Evolutionary conservation across 2,329 filamentous ascomycete genomes (phyloP).

Genomic region (Pseudogymnoascus sp.): DNA sequence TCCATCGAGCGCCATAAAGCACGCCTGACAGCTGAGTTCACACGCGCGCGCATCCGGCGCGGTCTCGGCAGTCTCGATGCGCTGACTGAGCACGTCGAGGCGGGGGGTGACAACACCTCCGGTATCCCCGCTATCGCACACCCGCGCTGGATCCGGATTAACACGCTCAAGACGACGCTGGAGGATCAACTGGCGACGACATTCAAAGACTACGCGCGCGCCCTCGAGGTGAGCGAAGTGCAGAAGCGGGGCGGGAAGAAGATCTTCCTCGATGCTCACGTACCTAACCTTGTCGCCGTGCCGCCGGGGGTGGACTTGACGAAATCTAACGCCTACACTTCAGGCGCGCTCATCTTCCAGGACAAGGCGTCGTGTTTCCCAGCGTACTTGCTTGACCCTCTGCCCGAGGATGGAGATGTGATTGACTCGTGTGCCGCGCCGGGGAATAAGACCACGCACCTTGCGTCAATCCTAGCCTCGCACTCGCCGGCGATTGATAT

Average conservation of each 20-base stretch:
- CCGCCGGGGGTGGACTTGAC: conserved; percentile 65
- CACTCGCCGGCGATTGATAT: conserved; percentile 28
- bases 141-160: conserved; percentile 89
- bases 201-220: conserved; percentile 57
- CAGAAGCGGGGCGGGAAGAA: conserved; percentile 40
- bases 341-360: conserved; percentile 78
- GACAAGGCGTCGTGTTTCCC: conserved; percentile 98
- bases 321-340: conserved; percentile 63
- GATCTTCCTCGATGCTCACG: conserved; percentile 67
- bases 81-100: conserved; percentile 51
- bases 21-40: conserved; percentile 73
- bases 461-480: conserved; percentile 61
- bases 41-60: conserved; percentile 65
- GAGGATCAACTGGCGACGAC: conserved; percentile 66
- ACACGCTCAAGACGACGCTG: conserved; percentile 65
- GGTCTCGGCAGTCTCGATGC: conserved; percentile 61
- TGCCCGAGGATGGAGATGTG: conserved; percentile 60
- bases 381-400: conserved; percentile 72
- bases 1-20: conserved; percentile 75
- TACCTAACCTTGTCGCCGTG: conserved; percentile 77
- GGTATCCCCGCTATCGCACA: conserved; percentile 37
- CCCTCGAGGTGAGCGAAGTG: conserved; percentile 49
- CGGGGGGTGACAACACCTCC: conserved; percentile 38
- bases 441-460: conserved; percentile 94
- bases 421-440: conserved; percentile 94